Evolutionary conservation across 2,329 filamentous ascomycete genomes (phyloP).

Genomic region (Xylaria sp.): DNA sequence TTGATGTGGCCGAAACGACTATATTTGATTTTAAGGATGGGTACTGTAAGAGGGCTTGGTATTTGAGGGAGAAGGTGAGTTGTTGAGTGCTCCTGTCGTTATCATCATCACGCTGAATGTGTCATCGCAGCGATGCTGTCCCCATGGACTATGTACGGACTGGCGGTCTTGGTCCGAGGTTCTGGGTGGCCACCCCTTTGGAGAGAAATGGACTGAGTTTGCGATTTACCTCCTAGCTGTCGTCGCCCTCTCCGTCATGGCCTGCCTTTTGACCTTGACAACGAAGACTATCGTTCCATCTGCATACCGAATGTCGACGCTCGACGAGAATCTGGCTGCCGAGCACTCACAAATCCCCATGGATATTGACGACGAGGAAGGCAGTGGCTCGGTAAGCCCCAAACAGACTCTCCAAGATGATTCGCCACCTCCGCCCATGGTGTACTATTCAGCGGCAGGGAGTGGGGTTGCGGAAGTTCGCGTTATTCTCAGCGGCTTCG

Average conservation of each 20-base stretch:
- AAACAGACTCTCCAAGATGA: constrained; percentile 42
- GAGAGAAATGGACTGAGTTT: constrained; percentile 77
- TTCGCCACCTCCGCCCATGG: constrained; percentile 72
- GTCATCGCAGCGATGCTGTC: constrained; percentile 63
- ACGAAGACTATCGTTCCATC: constrained; percentile 97
- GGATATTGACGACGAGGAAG: constrained; percentile 56
- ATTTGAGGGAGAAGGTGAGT: constrained; percentile 74
- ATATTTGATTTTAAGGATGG: constrained; percentile 94
- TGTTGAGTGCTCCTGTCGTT: neutral
- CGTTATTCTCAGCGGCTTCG: constrained; percentile 97
- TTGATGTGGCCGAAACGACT: constrained; percentile 86
- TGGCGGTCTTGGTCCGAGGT: constrained; percentile 68
- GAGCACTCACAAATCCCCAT: constrained; percentile 57
- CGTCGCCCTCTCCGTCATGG: constrained; percentile 73
- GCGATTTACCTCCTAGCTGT: constrained; percentile 78
- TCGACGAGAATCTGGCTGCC: constrained; percentile 93
- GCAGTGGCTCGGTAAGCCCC: constrained; percentile 58
- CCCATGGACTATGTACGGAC: constrained; percentile 64
- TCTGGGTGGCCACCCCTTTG: constrained; percentile 58
- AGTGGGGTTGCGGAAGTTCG: constrained; percentile 97
- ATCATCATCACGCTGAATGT: constrained; percentile 33
- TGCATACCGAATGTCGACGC: constrained; percentile 83
- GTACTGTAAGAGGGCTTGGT: constrained; percentile 79
- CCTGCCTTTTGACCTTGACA: constrained; percentile 83
- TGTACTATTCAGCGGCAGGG: constrained; percentile 95